Base-by-base conservation (phyloP, 1,284 basidiomycete species). In the Irpex sp. region DNA sequence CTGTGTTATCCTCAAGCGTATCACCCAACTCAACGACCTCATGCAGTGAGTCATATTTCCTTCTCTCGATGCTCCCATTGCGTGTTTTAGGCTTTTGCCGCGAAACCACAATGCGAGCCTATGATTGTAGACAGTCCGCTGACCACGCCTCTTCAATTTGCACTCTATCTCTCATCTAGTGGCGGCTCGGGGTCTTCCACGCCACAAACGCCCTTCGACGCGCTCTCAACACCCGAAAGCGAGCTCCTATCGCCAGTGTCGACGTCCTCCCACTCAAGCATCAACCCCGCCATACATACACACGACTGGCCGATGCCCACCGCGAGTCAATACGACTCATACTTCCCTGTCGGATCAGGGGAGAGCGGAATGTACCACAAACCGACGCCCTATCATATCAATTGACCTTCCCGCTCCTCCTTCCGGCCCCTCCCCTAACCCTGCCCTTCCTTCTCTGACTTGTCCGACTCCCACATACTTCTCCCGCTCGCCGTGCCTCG, bases 181-280 rank as follows among this genome's bases (percentile, higher is more conserved):
- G 67, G 63, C 33, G 65, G 61, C 37, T 43, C 63, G 54, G 21
- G 49, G 36, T 47, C 56, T 19, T 19, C 50, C 37, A 62, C 65
- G 49, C 61, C 72, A 58, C 69, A 67, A 59, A 70, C 77, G 47
- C 74, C 77, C 65, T 78, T 77, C 70, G 79, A 81, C 62, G 74
- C 73, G 2, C 74, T 81, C 63, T 76, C 80, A 65, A 79, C 80
- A 66, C 82, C 85, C 1, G 88, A 88, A 67, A 86, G 82, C 68
- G 88, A 89, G 68, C 82, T 90, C 63, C 76, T 90, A 79, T 85
- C 87, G 31, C 87, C 88, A 4, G 78, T 88, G 65, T 88, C 87
- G 59, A 82, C 86, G 55, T 86, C 88, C 63, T 85, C 82, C 69
- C 82, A 63, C 79, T 82, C 73, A 74, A 82, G 66, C 71, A 51